A percentile compares a stretch with the other conserved stretches of the same genome.
phyloP scores from a whole-genome alignment of 441 rosid species.

The Populus hybrid region DNA sequence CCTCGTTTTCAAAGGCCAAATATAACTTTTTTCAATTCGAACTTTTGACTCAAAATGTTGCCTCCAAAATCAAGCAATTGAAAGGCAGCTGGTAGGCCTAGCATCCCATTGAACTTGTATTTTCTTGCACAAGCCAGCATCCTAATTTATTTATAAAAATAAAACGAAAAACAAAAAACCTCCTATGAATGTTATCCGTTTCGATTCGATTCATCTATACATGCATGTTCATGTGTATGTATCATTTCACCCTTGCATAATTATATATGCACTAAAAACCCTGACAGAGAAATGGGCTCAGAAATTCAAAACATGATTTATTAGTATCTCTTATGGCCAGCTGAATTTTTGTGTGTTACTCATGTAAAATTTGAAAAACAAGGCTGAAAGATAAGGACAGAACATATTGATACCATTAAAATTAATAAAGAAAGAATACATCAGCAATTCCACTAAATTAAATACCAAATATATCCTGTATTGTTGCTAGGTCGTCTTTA shows the following conservation, averaged over 20 bases:
- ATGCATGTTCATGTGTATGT: conserved; percentile 6
- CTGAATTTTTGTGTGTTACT: conserved; percentile 8
- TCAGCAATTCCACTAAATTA: conserved; percentile 4
- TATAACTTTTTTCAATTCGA: too few relatives aligned
- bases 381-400: conserved; percentile 18
- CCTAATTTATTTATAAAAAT: too few relatives aligned
- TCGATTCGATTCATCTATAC: too few relatives aligned
- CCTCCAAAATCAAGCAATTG: too few relatives aligned
- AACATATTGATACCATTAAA: neutral
- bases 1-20: too few relatives aligned
- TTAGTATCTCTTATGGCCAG: neutral
- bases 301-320: conserved; percentile 9
- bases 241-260: conserved; percentile 9
- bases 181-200: too few relatives aligned
- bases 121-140: too few relatives aligned
- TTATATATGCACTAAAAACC: neutral
- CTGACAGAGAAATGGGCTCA: conserved; percentile 12
- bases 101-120: too few relatives aligned
- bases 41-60: too few relatives aligned
- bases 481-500: conserved; percentile 5
- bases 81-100: too few relatives aligned
- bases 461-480: neutral
- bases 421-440: neutral
- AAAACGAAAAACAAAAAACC: too few relatives aligned
- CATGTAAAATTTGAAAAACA: conserved; percentile 13